Percentiles rank a stretch among this genome's conserved stretches.
phyloP scores from a whole-genome alignment of 2,329 filamentous ascomycete species.

The Biscogniauxia mediterranea region DNA sequence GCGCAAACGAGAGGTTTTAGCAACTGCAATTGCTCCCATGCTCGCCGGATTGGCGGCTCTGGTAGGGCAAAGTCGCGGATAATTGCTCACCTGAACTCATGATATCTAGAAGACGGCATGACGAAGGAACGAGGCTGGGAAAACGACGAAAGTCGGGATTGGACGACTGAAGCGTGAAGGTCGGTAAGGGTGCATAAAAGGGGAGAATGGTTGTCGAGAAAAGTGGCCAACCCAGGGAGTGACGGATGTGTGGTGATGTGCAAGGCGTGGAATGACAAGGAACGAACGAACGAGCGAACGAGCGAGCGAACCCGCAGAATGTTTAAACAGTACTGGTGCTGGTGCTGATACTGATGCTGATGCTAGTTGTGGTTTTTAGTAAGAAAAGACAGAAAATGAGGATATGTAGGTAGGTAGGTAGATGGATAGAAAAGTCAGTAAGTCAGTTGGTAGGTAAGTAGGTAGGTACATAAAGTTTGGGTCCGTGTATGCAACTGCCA shows the following conservation, averaged over 20 bases:
- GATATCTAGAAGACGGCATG: conserved; percentile 11
- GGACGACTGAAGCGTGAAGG: background rate
- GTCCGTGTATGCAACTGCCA: background rate
- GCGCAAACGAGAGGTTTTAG: conserved; percentile 14
- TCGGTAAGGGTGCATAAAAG: background rate
- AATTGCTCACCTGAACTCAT: conserved; percentile 22
- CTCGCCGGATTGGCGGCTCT: conserved; percentile 9
- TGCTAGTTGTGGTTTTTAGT: no score
- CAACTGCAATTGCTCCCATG: background rate
- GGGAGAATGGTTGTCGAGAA: background rate
- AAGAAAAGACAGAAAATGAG: no score
- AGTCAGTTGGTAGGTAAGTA: no score
- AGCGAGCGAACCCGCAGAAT: no score
- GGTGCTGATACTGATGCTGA: no score
- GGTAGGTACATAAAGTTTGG: no score
- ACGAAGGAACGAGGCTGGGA: conserved; percentile 21
- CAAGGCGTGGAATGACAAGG: background rate
- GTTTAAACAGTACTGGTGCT: no score
- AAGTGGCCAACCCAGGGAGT: background rate
- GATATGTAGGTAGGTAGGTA: no score
- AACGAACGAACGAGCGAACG: background rate
- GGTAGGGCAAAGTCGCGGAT: conserved; percentile 11
- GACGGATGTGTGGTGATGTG: background rate
- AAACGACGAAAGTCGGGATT: background rate
- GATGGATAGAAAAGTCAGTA: no score